Conservation (phyloP, 139 green algal genomes). For the Mychonastes homosphaera region DNA sequence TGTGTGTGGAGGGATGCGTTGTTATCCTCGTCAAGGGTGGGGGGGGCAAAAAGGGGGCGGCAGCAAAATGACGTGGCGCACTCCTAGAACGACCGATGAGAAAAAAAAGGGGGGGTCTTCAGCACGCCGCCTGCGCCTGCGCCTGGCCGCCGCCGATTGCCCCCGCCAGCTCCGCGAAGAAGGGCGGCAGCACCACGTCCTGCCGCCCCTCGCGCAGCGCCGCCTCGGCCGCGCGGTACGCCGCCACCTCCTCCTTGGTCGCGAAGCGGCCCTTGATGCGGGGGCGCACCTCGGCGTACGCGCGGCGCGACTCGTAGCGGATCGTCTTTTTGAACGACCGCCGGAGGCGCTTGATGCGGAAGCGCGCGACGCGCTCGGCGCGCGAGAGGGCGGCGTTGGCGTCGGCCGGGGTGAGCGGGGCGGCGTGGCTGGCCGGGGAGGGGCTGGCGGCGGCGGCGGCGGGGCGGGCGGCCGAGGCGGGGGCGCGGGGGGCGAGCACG, state of each 20-base stretch:
- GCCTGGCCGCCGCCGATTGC: too few species aligned
- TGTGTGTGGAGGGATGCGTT: not conserved
- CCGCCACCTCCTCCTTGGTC: constrained; percentile 55
- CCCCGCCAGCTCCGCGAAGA: too few species aligned
- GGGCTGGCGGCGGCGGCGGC: not conserved
- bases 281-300: constrained; percentile 74
- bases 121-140: too few species aligned
- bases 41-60: too few species aligned
- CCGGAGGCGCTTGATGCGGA: constrained; percentile 60
- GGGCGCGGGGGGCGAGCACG: not conserved
- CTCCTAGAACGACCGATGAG: constrained; percentile 68
- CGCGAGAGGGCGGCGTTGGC: constrained; percentile 19
- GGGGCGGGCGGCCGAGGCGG: not conserved
- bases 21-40: not conserved
- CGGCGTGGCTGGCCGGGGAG: not conserved
- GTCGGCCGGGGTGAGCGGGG: constrained; percentile 1
- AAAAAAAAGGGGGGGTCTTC: constrained; percentile 67
- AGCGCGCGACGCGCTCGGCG: constrained; percentile 44
- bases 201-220: constrained; percentile 8
- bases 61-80: not conserved
- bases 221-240: constrained; percentile 29
- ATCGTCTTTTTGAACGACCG: constrained; percentile 74
- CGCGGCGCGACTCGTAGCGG: constrained; percentile 69
- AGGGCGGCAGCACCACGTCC: too few species aligned
- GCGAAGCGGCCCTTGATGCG: constrained; percentile 79